A percentile compares a stretch with the other conserved stretches of the same genome.
Evolutionary conservation across 148 eudicot species (phyloP).

Genomic region (Nyssa sinensis): DNA sequence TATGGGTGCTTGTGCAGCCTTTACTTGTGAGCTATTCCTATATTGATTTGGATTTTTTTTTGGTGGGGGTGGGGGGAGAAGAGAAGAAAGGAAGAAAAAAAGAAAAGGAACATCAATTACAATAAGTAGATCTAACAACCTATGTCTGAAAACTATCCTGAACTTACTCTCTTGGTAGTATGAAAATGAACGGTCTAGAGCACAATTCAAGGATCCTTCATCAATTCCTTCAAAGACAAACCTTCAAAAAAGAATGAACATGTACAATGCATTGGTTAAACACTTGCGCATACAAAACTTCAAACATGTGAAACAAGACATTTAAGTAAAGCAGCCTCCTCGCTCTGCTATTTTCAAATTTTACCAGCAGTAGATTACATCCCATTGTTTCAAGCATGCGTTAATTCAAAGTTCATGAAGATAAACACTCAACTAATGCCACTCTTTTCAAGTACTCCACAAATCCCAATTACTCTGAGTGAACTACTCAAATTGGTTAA

Average conservation of each 20-base stretch:
- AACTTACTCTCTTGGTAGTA: conserved; percentile 65
- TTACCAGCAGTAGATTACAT: not conserved
- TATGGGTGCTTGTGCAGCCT: not conserved
- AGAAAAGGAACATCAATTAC: not conserved
- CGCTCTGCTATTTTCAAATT: not conserved
- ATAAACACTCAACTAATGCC: not conserved
- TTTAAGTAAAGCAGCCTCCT: not conserved
- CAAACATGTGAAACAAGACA: not conserved
- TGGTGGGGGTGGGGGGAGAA: not conserved
- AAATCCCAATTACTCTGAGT: not conserved
- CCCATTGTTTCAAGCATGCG: not conserved
- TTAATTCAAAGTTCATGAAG: not conserved
- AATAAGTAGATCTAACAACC: not conserved
- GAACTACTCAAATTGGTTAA: not conserved
- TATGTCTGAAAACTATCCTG: not conserved
- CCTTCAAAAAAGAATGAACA: conserved; percentile 33
- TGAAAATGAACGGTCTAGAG: conserved; percentile 69
- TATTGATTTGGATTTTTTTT: not conserved
- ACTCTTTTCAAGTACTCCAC: not conserved
- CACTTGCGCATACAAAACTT: not conserved
- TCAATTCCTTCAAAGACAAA: conserved; percentile 90
- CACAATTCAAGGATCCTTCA: conserved; percentile 64
- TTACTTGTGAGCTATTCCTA: not conserved
- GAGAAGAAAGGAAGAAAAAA: not conserved
- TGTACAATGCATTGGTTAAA: conserved; percentile 2